Conservation (phyloP, 192 early-diverging fungal genomes). For the Backusella tarrabulga region DNA sequence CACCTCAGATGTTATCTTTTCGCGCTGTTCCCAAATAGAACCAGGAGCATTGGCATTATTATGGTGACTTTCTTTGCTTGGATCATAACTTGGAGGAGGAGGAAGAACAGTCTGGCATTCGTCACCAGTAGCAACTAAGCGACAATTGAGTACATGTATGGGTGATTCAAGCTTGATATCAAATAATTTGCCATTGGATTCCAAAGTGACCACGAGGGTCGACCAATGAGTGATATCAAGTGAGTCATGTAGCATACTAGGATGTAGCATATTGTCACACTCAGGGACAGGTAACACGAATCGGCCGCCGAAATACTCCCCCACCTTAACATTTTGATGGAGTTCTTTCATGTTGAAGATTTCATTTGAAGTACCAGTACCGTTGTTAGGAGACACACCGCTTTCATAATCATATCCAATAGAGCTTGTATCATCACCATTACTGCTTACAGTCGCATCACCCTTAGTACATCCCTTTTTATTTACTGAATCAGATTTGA, state of each 20-base stretch:
- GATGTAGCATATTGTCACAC: constrained; percentile 19
- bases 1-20: constrained; percentile 10
- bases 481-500: not conserved
- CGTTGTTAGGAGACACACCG: not conserved
- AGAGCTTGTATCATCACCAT: not conserved
- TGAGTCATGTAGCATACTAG: constrained; percentile 11
- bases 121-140: constrained; percentile 21
- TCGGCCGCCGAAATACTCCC: constrained; percentile 16
- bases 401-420: not conserved
- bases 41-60: not conserved
- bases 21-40: constrained; percentile 27
- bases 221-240: constrained; percentile 25
- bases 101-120: constrained; percentile 23
- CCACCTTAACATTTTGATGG: constrained; percentile 13
- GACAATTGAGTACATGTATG: constrained; percentile 24
- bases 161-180: constrained; percentile 21
- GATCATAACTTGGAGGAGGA: constrained; percentile 21
- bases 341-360: constrained; percentile 21
- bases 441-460: not conserved
- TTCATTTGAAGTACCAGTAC: not conserved
- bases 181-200: constrained; percentile 3
- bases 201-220: not conserved
- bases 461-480: not conserved
- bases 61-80: not conserved
- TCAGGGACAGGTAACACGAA: constrained; percentile 33